Evolutionary conservation across 2,329 filamentous ascomycete genomes (phyloP), one percentile per base, ranked within the genome.

Genomic region (Escovopsis sp.): DNA sequence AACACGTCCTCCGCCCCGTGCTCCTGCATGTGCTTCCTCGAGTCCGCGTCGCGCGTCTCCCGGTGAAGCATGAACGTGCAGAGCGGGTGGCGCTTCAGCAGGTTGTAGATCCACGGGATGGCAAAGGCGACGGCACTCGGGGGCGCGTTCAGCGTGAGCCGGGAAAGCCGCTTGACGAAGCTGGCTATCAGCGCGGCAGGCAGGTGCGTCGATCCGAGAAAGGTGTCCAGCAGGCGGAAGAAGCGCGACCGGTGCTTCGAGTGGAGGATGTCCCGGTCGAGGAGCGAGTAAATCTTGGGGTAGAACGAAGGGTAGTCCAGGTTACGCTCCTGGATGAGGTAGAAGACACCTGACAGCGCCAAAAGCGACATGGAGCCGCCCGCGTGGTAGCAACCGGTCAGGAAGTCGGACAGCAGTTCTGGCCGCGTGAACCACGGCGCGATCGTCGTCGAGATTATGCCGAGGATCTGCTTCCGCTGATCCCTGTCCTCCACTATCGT

Each of bases 21-120:
- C 28, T 73, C 70, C 51, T 82, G 74, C 19, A 88, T 63, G 40
- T 69, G 55, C 42, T 72, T 70, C 52, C 73, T 75, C 40, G 68
- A 64, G 41, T 77, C 72, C 2, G 69, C 57, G 36, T 78, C 76
- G 39, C 70, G 72, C 33, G 73, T 67, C 45, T 77, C 77, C 43
- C 91, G 79, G 60, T 98, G 93, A 51, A 98, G 76, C 87, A 98
- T 94, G 55, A 94, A 96, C 0, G 89, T 93, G 56, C 86, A 94
- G 1, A 80, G 78, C 1, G 89, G 89, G 58, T 98, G 91, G 50
- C 75, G 75, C 61, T 85, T 91, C 59, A 98, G 73, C 51, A 94
- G 73, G 62, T 98, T 98, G 69, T 98, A 98, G 41, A 89, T 80
- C 79, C 86, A 95, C 1, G 91, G 93, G 9, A 96, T 72, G 38